phyloP scores from a whole-genome alignment of 371 early-diverging fungal species.

The Phascolomyces articulosus region DNA sequence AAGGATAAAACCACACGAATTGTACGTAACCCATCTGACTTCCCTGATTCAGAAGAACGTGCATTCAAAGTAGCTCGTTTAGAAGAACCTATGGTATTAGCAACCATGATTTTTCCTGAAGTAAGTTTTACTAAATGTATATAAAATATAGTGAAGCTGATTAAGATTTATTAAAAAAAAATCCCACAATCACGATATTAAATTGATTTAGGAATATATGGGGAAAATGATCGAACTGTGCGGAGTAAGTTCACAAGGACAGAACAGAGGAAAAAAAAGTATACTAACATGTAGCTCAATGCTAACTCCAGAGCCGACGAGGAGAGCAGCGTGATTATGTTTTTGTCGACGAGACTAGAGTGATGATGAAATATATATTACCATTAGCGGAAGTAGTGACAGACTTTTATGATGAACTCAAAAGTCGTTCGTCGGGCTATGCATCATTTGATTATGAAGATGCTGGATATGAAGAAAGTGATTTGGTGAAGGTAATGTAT shows the following conservation, averaged over 20 bases:
- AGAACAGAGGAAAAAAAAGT: too few relatives aligned
- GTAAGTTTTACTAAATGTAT: slow-evolving; percentile 19
- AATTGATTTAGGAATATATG: slow-evolving; percentile 66
- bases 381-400: slow-evolving; percentile 94
- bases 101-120: slow-evolving; percentile 91
- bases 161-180: neutral
- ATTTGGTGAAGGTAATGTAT: slow-evolving; percentile 90
- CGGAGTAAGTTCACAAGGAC: slow-evolving; percentile 56
- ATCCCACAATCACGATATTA: neutral
- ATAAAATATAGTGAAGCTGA: too few relatives aligned
- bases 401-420: slow-evolving; percentile 94
- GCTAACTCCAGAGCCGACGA: slow-evolving; percentile 72
- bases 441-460: slow-evolving; percentile 98
- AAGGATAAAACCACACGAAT: slow-evolving; percentile 58
- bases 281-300: too few relatives aligned
- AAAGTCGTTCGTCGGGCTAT: slow-evolving; percentile 91
- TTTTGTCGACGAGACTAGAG: slow-evolving; percentile 85
- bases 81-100: slow-evolving; percentile 92
- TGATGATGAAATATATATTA: slow-evolving; percentile 85
- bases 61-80: slow-evolving; percentile 66
- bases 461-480: slow-evolving; percentile 83
- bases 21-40: slow-evolving; percentile 91
- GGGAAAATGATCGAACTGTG: slow-evolving; percentile 92
- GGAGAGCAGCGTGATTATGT: slow-evolving; percentile 86
- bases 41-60: slow-evolving; percentile 81